Conservation (phyloP, 352 stramenopile species). For the Halophytophthora polymorphica region DNA sequence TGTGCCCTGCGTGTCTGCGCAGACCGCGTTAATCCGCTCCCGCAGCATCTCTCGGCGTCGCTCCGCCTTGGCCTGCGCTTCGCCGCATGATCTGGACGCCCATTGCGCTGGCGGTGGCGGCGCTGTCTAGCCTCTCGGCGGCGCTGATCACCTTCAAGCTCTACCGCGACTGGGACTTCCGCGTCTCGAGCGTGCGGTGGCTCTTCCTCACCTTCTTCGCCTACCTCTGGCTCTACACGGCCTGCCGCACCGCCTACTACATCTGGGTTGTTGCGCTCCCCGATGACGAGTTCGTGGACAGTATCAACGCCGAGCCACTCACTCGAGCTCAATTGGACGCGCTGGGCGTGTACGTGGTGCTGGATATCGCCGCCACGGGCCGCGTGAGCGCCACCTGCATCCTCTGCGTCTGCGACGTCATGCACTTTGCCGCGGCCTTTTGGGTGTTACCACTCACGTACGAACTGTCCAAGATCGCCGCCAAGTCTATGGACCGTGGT, state of each 20-base stretch:
- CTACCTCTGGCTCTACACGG: slow-evolving; percentile 29
- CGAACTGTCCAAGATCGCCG: slow-evolving; percentile 40
- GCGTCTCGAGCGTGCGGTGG: slow-evolving; percentile 29
- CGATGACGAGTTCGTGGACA: slow-evolving; percentile 6
- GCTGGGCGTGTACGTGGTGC: slow-evolving; percentile 27
- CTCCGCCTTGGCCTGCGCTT: too few species aligned
- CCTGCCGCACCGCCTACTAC: slow-evolving; percentile 14
- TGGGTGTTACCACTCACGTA: slow-evolving; percentile 39
- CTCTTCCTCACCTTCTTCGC: slow-evolving; percentile 43
- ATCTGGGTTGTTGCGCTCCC: slow-evolving; percentile 21
- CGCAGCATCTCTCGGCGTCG: too few species aligned
- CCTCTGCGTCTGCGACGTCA: slow-evolving; percentile 28
- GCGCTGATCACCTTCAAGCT: slow-evolving; percentile 26
- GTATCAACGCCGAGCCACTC: slow-evolving; percentile 16
- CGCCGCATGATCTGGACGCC: slow-evolving; percentile 32
- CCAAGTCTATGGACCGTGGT: slow-evolving; percentile 46
- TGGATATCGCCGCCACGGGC: slow-evolving; percentile 14
- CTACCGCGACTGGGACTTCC: slow-evolving; percentile 33
- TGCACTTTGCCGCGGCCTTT: slow-evolving; percentile 32
- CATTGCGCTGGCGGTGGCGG: slow-evolving; percentile 14
- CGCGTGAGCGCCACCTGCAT: slow-evolving; percentile 19
- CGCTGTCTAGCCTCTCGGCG: slow-evolving; percentile 19
- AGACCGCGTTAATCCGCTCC: too few species aligned
- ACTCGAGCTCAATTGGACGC: slow-evolving; percentile 22
- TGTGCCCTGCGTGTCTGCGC: too few species aligned